A percentile compares a stretch with the other conserved stretches of the same genome.
phyloP scores from a whole-genome alignment of 768 basidiomycete genomes.

The Boletus bicolor region DNA sequence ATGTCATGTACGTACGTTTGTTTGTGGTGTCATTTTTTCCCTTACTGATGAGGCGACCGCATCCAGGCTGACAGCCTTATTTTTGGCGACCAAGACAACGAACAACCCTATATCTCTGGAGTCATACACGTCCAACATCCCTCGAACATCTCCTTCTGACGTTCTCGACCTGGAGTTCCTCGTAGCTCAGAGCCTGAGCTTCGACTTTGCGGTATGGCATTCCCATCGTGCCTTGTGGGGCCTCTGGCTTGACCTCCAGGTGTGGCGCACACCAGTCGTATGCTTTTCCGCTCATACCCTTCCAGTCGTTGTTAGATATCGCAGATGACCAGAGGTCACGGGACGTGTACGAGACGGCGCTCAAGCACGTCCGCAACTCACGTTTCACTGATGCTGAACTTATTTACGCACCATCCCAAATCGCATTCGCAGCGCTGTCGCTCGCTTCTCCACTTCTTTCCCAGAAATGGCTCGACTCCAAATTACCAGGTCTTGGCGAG shows the following conservation, averaged over 20 bases:
- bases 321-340: slow-evolving; percentile 46
- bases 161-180: slow-evolving; percentile 95
- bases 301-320: slow-evolving; percentile 56
- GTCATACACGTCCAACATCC: slow-evolving; percentile 77
- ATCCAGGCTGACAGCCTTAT: slow-evolving; percentile 87
- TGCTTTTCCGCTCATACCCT: slow-evolving; percentile 8
- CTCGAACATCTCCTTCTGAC: slow-evolving; percentile 74
- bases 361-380: slow-evolving; percentile 68
- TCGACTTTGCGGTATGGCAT: slow-evolving; percentile 94
- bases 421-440: slow-evolving; percentile 78
- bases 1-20: slow-evolving; percentile 88
- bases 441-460: slow-evolving; percentile 61
- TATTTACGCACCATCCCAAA: slow-evolving; percentile 90
- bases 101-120: slow-evolving; percentile 90
- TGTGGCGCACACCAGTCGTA: slow-evolving; percentile 30
- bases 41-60: not conserved
- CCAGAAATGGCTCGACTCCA: slow-evolving; percentile 55
- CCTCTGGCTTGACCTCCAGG: slow-evolving; percentile 85
- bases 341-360: slow-evolving; percentile 62
- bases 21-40: not conserved
- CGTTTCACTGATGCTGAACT: slow-evolving; percentile 91
- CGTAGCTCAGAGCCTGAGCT: slow-evolving; percentile 88
- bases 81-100: slow-evolving; percentile 96
- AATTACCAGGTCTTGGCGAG: slow-evolving; percentile 22
- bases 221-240: slow-evolving; percentile 87